These are phyloP conservation scores for Corymbia citriodora DNA, from an alignment of 441 rosid species.

Conservation along the genomic window DNA sequence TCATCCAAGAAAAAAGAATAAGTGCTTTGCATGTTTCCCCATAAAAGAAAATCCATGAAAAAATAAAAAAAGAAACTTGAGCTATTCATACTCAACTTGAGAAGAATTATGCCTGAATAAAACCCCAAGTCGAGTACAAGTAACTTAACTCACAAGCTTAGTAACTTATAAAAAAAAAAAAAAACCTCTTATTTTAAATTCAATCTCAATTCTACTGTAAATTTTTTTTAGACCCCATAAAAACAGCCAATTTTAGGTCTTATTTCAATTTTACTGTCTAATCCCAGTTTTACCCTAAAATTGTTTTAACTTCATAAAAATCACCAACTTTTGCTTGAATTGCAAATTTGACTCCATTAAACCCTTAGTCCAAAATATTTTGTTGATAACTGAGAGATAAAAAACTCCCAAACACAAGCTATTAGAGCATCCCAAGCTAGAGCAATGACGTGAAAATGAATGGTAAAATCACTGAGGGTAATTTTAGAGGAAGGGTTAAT, in stretches of 20 bases:
- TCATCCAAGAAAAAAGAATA: not conserved
- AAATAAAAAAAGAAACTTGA: not conserved
- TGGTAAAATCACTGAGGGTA: not conserved
- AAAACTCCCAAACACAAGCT: not conserved
- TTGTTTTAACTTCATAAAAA: too few species aligned
- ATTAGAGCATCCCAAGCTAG: not conserved
- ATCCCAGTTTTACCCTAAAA: not conserved
- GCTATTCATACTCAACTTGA: not conserved
- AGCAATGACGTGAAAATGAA: not conserved
- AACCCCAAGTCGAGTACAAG: not conserved
- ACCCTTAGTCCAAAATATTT: not conserved
- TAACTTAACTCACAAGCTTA: not conserved
- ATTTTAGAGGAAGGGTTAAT: not conserved
- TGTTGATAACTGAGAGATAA: not conserved
- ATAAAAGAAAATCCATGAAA: not conserved
- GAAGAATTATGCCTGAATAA: not conserved
- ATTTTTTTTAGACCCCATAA: too few species aligned
- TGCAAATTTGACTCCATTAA: too few species aligned
- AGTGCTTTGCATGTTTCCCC: not conserved
- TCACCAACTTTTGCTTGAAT: not conserved
- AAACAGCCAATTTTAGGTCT: too few species aligned
- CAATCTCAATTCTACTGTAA: too few species aligned
- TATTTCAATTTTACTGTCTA: too few species aligned
- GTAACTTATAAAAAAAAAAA: too few species aligned
- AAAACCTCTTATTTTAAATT: too few species aligned